phyloP scores from a whole-genome alignment of 805 yeast species.

The Lachancea mirantina region DNA sequence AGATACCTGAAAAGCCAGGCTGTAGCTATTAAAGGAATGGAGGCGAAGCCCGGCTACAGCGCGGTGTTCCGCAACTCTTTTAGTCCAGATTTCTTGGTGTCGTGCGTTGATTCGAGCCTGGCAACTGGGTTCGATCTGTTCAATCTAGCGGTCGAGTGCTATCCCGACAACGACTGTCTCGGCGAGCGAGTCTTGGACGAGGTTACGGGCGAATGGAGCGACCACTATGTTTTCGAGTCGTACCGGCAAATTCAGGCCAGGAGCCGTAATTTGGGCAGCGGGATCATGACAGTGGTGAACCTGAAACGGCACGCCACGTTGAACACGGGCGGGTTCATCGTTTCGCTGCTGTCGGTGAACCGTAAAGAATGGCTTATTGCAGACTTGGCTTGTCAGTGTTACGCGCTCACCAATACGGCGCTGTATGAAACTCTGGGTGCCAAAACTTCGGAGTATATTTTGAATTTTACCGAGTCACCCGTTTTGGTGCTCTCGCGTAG shows the following conservation, averaged over 20 bases:
- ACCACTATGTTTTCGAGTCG: conserved; percentile 38
- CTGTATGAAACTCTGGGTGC: conserved; percentile 54
- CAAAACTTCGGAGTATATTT: conserved; percentile 54
- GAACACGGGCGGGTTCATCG: conserved; percentile 38
- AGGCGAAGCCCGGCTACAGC: conserved; percentile 39
- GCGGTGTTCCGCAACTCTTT: conserved; percentile 43
- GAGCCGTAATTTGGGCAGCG: conserved; percentile 48
- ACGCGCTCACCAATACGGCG: conserved; percentile 47
- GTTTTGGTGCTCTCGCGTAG: conserved; percentile 47
- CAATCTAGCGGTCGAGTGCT: conserved; percentile 33
- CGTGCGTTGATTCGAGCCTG: conserved; percentile 38
- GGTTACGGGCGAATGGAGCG: conserved; percentile 33
- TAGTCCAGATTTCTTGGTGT: conserved; percentile 30
- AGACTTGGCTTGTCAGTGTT: conserved; percentile 61
- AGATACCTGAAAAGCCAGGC: conserved; percentile 29
- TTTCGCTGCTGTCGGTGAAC: conserved; percentile 51
- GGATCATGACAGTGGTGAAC: conserved; percentile 40
- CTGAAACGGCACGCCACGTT: conserved; percentile 28
- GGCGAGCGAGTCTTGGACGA: conserved; percentile 37
- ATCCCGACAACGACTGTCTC: conserved; percentile 37
- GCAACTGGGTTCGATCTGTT: conserved; percentile 41
- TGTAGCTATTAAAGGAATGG: conserved; percentile 31
- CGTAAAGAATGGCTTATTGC: conserved; percentile 62
- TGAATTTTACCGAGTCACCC: conserved; percentile 56
- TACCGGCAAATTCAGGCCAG: conserved; percentile 38